A percentile compares a stretch with the other conserved stretches of the same genome.
phyloP scores from a whole-genome alignment of 805 yeast genomes.

The Tetrapisispora arboricola region DNA sequence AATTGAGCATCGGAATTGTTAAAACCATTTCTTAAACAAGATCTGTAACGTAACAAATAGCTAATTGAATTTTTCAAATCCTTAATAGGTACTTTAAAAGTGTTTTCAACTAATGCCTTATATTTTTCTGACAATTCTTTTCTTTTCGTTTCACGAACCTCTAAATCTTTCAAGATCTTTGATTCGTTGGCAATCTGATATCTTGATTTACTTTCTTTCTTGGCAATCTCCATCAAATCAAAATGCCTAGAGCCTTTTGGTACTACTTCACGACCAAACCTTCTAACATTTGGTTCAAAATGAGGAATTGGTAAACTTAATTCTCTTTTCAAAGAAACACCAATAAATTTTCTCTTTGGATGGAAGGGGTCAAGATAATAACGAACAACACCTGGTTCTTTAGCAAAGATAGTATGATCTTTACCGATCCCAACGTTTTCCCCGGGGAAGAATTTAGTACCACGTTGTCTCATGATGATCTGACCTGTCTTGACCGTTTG shows the following conservation, averaged over 20 bases:
- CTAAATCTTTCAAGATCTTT: constrained; percentile 33
- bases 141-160: constrained; percentile 35
- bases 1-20: constrained; percentile 44
- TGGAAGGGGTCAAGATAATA: constrained; percentile 94
- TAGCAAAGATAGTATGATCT: constrained; percentile 86
- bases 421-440: constrained; percentile 83
- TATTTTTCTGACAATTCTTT: constrained; percentile 24
- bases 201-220: constrained; percentile 47
- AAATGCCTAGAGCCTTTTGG: constrained; percentile 8
- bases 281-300: constrained; percentile 76
- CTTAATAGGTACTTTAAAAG: constrained; percentile 15
- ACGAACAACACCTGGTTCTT: constrained; percentile 87
- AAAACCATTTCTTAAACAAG: constrained; percentile 51
- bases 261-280: constrained; percentile 69
- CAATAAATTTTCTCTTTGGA: constrained; percentile 82
- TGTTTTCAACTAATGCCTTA: constrained; percentile 16
- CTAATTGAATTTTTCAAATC: constrained; percentile 33
- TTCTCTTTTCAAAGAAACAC: constrained; percentile 64
- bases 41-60: constrained; percentile 46
- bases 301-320: constrained; percentile 75
- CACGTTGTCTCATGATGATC: constrained; percentile 87
- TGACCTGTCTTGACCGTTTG: constrained; percentile 66
- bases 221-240: constrained; percentile 44
- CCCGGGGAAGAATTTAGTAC: constrained; percentile 91
- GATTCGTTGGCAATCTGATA: constrained; percentile 54